Conservation (phyloP, 2,329 filamentous ascomycete genomes). For the Stagonosporopsis chrysanthemi region DNA sequence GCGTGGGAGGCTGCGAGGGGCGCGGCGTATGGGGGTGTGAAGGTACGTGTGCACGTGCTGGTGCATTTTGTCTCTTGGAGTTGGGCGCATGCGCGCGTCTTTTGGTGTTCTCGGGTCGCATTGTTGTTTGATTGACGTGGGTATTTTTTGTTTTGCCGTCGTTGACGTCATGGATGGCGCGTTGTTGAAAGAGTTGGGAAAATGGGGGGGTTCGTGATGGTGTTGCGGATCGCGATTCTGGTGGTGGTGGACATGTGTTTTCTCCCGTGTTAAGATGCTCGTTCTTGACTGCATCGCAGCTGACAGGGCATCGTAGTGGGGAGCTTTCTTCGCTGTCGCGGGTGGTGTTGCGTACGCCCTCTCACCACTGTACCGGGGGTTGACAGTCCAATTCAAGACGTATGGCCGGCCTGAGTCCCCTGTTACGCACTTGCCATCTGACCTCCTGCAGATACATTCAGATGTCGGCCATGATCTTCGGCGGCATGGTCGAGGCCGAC, state of each 20-base stretch:
- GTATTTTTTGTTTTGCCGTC: too few relatives aligned
- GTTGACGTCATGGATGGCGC: too few relatives aligned
- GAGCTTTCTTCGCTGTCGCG: conserved; percentile 68
- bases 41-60: conserved; percentile 54
- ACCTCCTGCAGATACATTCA: conserved; percentile 71
- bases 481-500: conserved; percentile 79
- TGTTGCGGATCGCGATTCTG: too few relatives aligned
- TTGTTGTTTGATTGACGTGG: too few relatives aligned
- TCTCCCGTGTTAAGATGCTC: too few relatives aligned
- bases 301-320: conserved; percentile 62
- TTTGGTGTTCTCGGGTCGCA: too few relatives aligned
- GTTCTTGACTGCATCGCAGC: background rate
- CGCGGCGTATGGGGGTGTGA: conserved; percentile 70
- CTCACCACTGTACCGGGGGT: conserved; percentile 74
- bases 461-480: conserved; percentile 86
- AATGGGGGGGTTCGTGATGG: too few relatives aligned
- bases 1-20: conserved; percentile 75
- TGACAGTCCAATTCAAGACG: conserved; percentile 49
- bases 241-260: too few relatives aligned
- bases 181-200: too few relatives aligned
- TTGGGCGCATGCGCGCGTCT: too few relatives aligned
- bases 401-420: conserved; percentile 6
- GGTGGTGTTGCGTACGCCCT: conserved; percentile 68
- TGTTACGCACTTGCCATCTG: background rate
- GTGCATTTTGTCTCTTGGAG: background rate